Evolutionary conservation across 805 yeast genomes (phyloP), one percentile per base, ranked within the genome.

Genomic region (Candida nonsorbophila): DNA sequence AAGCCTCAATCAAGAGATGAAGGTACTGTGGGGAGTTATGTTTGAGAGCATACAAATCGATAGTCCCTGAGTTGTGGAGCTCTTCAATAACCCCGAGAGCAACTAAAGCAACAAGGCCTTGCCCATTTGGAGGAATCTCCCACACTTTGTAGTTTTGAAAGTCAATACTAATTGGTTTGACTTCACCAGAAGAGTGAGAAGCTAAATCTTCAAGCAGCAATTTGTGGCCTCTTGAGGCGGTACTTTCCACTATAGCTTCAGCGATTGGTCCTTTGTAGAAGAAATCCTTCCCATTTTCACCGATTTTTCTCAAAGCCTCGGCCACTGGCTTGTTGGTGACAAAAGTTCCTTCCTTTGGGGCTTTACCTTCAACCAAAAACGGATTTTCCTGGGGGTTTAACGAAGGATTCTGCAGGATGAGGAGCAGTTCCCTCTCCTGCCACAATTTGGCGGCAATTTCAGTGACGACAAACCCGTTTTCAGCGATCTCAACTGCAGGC

Each of bases 51-150:
- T 52, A 41, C 23, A 80, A 45, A 28, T 74, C 63, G 8, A 64
- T 53, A 11, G 44, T 46, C 3, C 72, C 70, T 11, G 45, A 35
- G 11, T 56, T 57, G 18, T 73, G 74, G 34, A 84, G 60, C 20
- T 72, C 71, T 40, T 67, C 68, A 38, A 84, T 68, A 24, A 79
- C 62, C 0, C 90, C 92, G 28, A 82, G 53, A 0, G 90, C 77
- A 11, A 81, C 56, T 28, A 84, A 58, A 0, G 88, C 92, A 25
- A 84, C 83, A 9, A 84, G 53, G 6, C 94, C 94, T 30, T 84
- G 85, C 4, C 90, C 85, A 51, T 78, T 83, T 9, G 94, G 94
- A 7, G 94, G 92, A 38, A 83, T 77, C 50, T 84, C 92, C 84
- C 88, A 79, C 15, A 84, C 60, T 16, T 63, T 67, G 27, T 54